These are phyloP conservation scores for Ramularia endophylla DNA, from an alignment of 2,329 filamentous ascomycete species.

Conservation along the genomic window DNA sequence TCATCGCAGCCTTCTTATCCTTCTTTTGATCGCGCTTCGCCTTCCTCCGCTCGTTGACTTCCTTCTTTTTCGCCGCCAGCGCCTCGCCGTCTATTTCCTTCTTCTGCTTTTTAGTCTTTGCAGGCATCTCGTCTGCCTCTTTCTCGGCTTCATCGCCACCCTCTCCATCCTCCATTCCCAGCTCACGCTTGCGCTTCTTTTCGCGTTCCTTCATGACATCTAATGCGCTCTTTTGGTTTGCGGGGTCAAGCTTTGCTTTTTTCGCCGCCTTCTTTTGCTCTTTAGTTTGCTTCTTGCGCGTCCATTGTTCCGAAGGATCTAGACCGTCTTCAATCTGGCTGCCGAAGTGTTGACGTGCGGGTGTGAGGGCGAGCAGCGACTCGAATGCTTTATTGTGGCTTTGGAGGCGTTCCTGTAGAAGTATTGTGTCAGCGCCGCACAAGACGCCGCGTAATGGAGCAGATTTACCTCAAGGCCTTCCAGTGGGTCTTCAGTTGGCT, in stretches of 20 bases:
- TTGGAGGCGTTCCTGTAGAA: slow-evolving; percentile 46
- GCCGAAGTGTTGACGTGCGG: slow-evolving; percentile 79
- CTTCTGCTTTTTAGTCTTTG: slow-evolving; percentile 32
- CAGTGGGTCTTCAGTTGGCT: slow-evolving; percentile 13
- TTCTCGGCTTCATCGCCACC: slow-evolving; percentile 33
- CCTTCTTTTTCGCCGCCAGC: slow-evolving; percentile 26
- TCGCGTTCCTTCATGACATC: slow-evolving; percentile 86
- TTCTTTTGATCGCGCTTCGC: slow-evolving; percentile 42
- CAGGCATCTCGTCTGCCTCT: slow-evolving; percentile 38
- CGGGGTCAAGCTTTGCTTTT: slow-evolving; percentile 83
- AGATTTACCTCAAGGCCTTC: slow-evolving; percentile 17
- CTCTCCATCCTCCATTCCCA: slow-evolving; percentile 47
- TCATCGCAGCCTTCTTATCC: slow-evolving; percentile 37
- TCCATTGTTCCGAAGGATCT: slow-evolving; percentile 85
- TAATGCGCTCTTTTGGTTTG: slow-evolving; percentile 83
- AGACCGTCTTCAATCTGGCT: slow-evolving; percentile 49
- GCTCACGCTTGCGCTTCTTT: slow-evolving; percentile 65
- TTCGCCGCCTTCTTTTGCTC: slow-evolving; percentile 77
- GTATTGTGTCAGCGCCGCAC: slow-evolving; percentile 3
- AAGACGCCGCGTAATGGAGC: neutral
- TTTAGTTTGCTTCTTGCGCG: slow-evolving; percentile 91
- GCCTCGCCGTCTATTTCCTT: slow-evolving; percentile 21
- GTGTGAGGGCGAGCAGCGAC: slow-evolving; percentile 78
- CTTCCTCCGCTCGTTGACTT: slow-evolving; percentile 39
- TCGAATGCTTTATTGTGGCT: slow-evolving; percentile 70